Evolutionary conservation across 306 rosid genomes (phyloP).

Genomic region (Cucumis cinereus): DNA sequence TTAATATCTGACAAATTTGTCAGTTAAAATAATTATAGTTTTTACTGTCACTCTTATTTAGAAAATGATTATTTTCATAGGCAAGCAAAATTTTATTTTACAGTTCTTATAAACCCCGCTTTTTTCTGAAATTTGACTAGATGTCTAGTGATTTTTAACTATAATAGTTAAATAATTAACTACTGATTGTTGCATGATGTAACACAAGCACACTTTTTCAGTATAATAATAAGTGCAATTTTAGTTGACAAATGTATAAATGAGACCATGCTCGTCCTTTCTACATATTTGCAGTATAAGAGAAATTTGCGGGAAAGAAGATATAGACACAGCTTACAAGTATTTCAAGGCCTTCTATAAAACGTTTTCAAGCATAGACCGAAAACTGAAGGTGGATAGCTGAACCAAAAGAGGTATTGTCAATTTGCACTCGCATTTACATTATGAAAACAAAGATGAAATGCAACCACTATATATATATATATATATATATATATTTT

Average conservation of each 20-base stretch:
- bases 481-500: no score
- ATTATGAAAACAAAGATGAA: background rate
- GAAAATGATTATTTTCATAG: background rate
- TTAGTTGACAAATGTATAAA: background rate
- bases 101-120: background rate
- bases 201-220: background rate
- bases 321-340: conserved; percentile 73
- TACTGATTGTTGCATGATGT: no score
- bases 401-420: background rate
- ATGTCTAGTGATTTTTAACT: background rate
- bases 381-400: conserved; percentile 50
- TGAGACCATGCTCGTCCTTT: background rate
- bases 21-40: background rate
- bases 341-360: conserved; percentile 83
- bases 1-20: background rate
- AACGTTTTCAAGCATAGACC: conserved; percentile 68
- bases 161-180: no score
- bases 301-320: conserved; percentile 92
- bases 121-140: background rate
- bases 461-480: no score
- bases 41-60: no score
- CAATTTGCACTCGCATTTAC: background rate
- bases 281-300: conserved; percentile 50
- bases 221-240: no score
- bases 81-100: background rate